Base-by-base conservation (phyloP, 306 rosid genomes). In the Prunus campanulata region DNA sequence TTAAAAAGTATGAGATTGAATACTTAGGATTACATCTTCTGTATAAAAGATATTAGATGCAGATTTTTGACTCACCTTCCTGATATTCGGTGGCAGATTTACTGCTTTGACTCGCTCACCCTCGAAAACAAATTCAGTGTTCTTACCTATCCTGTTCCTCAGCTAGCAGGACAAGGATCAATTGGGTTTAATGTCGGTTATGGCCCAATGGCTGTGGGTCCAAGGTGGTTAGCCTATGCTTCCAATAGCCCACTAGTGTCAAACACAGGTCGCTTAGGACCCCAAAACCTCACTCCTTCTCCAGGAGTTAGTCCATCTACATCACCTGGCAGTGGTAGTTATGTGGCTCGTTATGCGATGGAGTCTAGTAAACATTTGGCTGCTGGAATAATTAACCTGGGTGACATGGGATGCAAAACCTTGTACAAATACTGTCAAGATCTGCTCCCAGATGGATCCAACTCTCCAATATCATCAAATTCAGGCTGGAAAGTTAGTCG, bases 161-260 rank as follows among this genome's bases (percentile, higher is more conserved):
- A 88, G 84, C 74, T 89, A 81, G 70, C 74, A 39, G 96, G 93
- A 73, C 97, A 85, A 79, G 98, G 92, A 79, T 75, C 88, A 48
- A 6, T 39, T 46, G 87, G 96, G 46, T 88, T 89, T 82, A 91
- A 93, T 87, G 90, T 93, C 39, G 96, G 97, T 81, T 91, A 89
- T 73, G 97, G 98, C 77, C 97, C 98, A 60, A 88, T 93, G 97
- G 88, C 93, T 83, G 97, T 93, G 80, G 98, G 97, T 79, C 91
- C 98, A 14, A 93, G 98, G 88, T 93, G 98, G 98, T 79, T 93
- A 81, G 98, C 98, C 66, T 93, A 93, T 88, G 86, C 97, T 66
- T 86, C 93, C 77, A 90, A 85, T 81, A 90, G 76, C 63, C 91
- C 92, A 14, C 78, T 89, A 51, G 86, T 82, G 51, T 86, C 90